Evolutionary conservation across 306 rosid species (phyloP), one percentile per base, ranked within the genome.

Genomic region (Fagus crenata): DNA sequence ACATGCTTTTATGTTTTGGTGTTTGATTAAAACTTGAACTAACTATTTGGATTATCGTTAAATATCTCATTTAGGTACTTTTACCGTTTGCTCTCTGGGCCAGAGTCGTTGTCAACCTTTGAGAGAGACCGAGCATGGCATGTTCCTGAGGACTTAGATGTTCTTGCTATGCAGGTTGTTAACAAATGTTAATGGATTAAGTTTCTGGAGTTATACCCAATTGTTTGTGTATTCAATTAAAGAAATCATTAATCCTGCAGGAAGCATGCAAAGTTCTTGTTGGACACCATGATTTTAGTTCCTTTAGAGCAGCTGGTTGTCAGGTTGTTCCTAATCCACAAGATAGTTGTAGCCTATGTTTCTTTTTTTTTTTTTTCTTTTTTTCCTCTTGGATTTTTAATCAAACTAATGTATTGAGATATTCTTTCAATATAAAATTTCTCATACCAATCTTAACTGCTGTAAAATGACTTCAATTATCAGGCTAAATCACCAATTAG

Each of bases 111-210:
- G 86, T 89, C 97, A 65, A 78, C 90, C 59, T 90, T 95, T 53
- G 99, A 92, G 80, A 95, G 87, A 75, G 91, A 88, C 75, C 91
- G 91, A 14, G 97, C 92, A 75, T 95, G 97, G 99, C 97, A 95
- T 78, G 87, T 95, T 71, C 80, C 88, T 0, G 97, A 90, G 86
- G 93, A 86, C 53, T 92, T 95, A 37, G 85, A 86, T 86, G 79
- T 95, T 78, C 73, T 22, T 40, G 92, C 99, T n/a, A 90, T 95
- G 97, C 93, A 83, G 87, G 98, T 94, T 53, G 84, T 85, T 80
- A 76, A 33, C n/a, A 58, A 51, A 69, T 75, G 1, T 15, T 53
- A 67, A 14, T 41, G 51, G 71, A 54, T 61, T 63, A 42, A 49
- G 39, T 55, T 78, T 69, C 40, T 79, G 46, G 71, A 58, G 31